Conservation (phyloP, 2,329 filamentous ascomycete genomes). For the Xylariaceae sp. region DNA sequence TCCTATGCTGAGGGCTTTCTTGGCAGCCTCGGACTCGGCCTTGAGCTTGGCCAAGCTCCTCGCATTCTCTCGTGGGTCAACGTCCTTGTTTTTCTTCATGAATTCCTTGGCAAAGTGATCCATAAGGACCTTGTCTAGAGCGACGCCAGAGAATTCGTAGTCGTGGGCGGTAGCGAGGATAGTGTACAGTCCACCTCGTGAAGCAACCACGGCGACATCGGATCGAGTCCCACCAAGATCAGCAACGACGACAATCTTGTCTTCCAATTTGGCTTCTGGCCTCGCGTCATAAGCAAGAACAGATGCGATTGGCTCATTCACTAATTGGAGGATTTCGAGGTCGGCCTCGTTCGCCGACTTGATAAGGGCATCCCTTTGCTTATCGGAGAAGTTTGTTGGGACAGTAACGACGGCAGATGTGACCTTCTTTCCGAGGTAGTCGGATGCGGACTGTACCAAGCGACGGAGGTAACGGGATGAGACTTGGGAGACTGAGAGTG, state of each 20-base stretch:
- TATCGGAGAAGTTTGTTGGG: constrained; percentile 87
- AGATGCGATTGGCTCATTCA: constrained; percentile 85
- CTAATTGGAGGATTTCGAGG: constrained; percentile 87
- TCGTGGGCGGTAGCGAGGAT: constrained; percentile 91
- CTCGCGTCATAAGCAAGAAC: constrained; percentile 88
- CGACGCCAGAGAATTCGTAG: constrained; percentile 83
- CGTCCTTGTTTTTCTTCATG: constrained; percentile 84
- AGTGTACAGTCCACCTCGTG: constrained; percentile 92
- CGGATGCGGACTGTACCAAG: constrained; percentile 76
- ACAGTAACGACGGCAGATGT: constrained; percentile 93
- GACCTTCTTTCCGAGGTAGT: constrained; percentile 89
- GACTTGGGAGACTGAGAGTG: constrained; percentile 73
- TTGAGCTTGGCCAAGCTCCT: constrained; percentile 87
- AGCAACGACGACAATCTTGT: constrained; percentile 89
- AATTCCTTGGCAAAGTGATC: constrained; percentile 99
- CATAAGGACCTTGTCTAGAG: constrained; percentile 85
- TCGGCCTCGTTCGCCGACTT: constrained; percentile 75
- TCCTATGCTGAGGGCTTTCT: constrained; percentile 86
- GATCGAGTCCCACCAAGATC: constrained; percentile 91
- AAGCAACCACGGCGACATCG: constrained; percentile 86
- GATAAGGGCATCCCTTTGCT: constrained; percentile 76
- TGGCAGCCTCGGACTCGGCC: constrained; percentile 83
- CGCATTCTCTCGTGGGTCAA: constrained; percentile 77
- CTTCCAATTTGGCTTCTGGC: constrained; percentile 66
- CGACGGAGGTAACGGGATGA: constrained; percentile 80